Conservation (phyloP, 306 rosid genomes). For the Senna tora region DNA sequence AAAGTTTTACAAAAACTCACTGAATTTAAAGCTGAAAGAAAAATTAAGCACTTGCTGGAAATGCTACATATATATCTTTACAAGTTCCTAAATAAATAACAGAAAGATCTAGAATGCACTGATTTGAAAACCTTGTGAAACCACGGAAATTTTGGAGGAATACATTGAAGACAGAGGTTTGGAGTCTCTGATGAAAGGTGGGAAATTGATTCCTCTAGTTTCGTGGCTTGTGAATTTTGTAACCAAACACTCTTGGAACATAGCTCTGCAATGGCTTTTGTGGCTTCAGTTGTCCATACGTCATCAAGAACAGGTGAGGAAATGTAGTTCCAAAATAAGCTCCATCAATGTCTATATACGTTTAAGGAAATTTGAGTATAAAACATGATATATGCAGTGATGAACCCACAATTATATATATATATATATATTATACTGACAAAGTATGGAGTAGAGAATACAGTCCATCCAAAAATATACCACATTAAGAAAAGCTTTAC, state of each 20-base stretch:
- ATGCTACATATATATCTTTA: conserved; percentile 38
- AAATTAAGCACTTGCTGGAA: conserved; percentile 41
- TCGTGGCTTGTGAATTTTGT: conserved; percentile 81
- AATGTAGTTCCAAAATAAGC: conserved; percentile 88
- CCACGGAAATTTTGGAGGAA: conserved; percentile 28
- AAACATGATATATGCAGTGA: conserved; percentile 29
- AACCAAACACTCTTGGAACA: conserved; percentile 87
- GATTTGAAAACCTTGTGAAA: conserved; percentile 5
- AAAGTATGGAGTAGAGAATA: conserved; percentile 4
- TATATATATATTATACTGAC: neutral
- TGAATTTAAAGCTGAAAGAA: conserved; percentile 39
- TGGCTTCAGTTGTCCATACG: conserved; percentile 80
- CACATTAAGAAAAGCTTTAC: conserved; percentile 7
- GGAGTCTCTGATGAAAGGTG: conserved; percentile 36
- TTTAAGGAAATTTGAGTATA: conserved; percentile 46
- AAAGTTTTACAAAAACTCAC: conserved; percentile 29
- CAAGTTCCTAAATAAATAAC: conserved; percentile 33
- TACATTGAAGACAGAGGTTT: conserved; percentile 31
- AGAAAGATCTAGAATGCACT: conserved; percentile 30
- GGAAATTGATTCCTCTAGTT: conserved; percentile 33
- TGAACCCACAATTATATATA: conserved; percentile 7
- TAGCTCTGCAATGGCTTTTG: conserved; percentile 70
- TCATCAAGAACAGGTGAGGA: conserved; percentile 81
- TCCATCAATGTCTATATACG: conserved; percentile 73
- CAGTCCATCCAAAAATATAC: conserved; percentile 5